Evolutionary conservation across 2,329 filamentous ascomycete species (phyloP).

Genomic region (Fusarium nygamai): DNA sequence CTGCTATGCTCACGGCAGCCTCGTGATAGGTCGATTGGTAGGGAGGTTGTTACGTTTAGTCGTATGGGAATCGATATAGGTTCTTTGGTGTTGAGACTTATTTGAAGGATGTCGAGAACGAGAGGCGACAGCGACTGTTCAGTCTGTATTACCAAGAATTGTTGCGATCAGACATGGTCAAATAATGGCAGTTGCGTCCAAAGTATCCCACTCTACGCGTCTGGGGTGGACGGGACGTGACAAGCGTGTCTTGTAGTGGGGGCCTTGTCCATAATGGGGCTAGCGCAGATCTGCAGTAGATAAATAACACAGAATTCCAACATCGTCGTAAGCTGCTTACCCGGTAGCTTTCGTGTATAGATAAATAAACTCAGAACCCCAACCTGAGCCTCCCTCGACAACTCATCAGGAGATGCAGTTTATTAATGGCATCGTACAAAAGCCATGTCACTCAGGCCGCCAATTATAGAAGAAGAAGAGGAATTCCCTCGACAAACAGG

Average conservation of each 20-base stretch:
- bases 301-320: background rate
- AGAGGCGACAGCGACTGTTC: background rate
- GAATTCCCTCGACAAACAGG: background rate
- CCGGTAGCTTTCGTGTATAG: constrained; percentile 13
- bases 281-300: constrained; percentile 7
- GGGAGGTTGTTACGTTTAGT: background rate
- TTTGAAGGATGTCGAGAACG: background rate
- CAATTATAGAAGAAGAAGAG: constrained; percentile 4
- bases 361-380: background rate
- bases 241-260: constrained; percentile 19
- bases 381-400: background rate
- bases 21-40: background rate
- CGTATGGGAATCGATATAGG: background rate
- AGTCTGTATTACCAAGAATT: background rate
- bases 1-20: constrained; percentile 18
- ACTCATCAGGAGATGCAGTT: background rate
- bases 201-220: constrained; percentile 39
- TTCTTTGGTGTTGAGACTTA: background rate
- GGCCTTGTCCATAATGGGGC: background rate
- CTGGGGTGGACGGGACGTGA: constrained; percentile 22
- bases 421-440: background rate
- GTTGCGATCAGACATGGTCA: background rate
- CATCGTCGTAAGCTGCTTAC: constrained; percentile 1
- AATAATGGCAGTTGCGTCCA: background rate
- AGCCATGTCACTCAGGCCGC: constrained; percentile 20